These are phyloP conservation scores for Cicer chorassanicum DNA, from an alignment of 306 rosid genomes.

Conservation along the genomic window DNA sequence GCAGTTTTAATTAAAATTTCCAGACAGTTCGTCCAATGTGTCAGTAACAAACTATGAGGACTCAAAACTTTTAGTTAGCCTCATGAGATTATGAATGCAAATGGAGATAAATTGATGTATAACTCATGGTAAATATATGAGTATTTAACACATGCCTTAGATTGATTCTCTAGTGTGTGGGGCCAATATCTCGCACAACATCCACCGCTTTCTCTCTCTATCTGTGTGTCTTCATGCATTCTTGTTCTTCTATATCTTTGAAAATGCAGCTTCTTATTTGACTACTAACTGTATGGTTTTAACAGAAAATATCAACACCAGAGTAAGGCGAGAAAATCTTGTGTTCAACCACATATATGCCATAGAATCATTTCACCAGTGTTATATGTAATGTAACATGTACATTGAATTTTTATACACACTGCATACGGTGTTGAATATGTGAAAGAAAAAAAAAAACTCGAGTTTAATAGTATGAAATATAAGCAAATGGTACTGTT, in stretches of 20 bases:
- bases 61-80: slow-evolving; percentile 36
- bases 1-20: slow-evolving; percentile 36
- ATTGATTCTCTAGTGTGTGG: slow-evolving; percentile 34
- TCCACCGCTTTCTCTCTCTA: neutral
- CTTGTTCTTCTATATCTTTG: slow-evolving; percentile 6
- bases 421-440: too few species aligned
- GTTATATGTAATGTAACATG: too few species aligned
- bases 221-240: neutral
- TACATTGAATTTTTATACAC: too few species aligned
- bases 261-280: slow-evolving; percentile 21
- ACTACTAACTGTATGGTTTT: neutral
- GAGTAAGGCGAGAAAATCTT: too few species aligned
- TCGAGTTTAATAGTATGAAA: too few species aligned
- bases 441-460: too few species aligned
- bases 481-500: too few species aligned
- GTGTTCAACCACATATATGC: too few species aligned
- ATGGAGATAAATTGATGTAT: slow-evolving; percentile 27
- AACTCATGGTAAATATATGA: slow-evolving; percentile 52
- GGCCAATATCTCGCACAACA: slow-evolving; percentile 41
- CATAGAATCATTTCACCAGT: too few species aligned
- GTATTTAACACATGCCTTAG: slow-evolving; percentile 4
- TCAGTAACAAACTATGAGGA: slow-evolving; percentile 34
- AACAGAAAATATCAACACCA: neutral
- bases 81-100: slow-evolving; percentile 46
- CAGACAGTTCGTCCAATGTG: slow-evolving; percentile 23